Base-by-base conservation (phyloP, 495 filamentous ascomycete species). In the Bacidia rubella region DNA sequence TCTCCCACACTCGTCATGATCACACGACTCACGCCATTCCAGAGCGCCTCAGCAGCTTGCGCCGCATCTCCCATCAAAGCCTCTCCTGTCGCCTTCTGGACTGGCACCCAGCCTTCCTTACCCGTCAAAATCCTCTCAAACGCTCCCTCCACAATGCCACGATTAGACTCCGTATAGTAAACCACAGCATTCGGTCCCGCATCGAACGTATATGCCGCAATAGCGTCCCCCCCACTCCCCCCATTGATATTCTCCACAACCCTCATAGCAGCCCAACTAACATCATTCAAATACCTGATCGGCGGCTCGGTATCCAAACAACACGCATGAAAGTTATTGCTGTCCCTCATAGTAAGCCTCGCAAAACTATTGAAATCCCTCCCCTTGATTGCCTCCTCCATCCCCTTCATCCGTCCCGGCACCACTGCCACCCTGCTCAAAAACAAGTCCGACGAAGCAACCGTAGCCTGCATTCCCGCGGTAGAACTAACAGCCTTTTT, bases 261-360 rank as follows among this genome's bases (percentile, higher is more conserved):
- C 47, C 85, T 72, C 46, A 99, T 85, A 11, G 89, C 87, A 7
- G 89, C 87, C 15, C 85, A 72, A 17, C 79, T 85, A 19, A 90
- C 82, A 67, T 97, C 92, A 62, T 97, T 99, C 73, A 97, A 77
- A 70, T 99, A 99, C 70, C 95, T 95, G 57, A 99, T 97, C 12
- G 92, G 92, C 47, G 92, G 92, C 65, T 84, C 85, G 0, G 93
- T 96, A 70, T 99, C 92, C 54, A 90, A 71, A 63, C 92, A 96
- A 26, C 83, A 86, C 15, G 92, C 87, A 65, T 99, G 92, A 80
- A 99, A 99, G 50, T 77, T 81, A 67, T 99, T 99, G 62, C 85
- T 90, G 63, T 98, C 92, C 60, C 80, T 81, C 90, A 95, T 97
- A 11, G 93, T 94, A 29, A 95, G 76, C 65, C 82, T 77, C 3